Conservation (phyloP, 2,329 filamentous ascomycete genomes). For the Cytospora piceicola region DNA sequence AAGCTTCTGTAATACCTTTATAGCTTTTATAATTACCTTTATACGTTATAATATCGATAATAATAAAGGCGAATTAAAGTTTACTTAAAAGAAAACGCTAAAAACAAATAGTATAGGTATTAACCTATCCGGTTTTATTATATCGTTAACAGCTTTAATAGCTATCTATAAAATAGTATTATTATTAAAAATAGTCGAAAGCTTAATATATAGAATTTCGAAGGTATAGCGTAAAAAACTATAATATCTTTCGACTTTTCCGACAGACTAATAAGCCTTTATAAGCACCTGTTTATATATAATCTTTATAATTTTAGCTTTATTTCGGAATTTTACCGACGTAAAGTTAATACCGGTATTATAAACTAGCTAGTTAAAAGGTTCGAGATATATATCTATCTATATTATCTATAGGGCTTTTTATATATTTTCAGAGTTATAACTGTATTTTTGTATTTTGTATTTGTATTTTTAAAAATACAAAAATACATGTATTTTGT, state of each 20-base stretch:
- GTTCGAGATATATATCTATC: neutral
- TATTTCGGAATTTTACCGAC: neutral
- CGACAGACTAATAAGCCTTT: conserved; percentile 7
- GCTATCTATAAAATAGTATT: neutral
- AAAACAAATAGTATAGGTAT: too few species aligned
- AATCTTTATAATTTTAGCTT: neutral
- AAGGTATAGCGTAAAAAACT: neutral
- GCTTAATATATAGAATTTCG: neutral
- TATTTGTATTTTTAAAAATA: too few species aligned
- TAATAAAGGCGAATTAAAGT: too few species aligned
- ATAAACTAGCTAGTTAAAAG: neutral
- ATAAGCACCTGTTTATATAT: conserved; percentile 2
- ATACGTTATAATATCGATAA: too few species aligned
- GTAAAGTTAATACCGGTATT: conserved; percentile 4
- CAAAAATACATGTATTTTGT: too few species aligned
- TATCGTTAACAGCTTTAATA: neutral
- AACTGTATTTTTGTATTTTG: too few species aligned
- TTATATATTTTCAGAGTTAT: too few species aligned
- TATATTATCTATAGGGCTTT: neutral
- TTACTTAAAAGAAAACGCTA: too few species aligned
- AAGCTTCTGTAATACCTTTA: too few species aligned
- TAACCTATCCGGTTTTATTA: too few species aligned
- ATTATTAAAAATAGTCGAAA: neutral
- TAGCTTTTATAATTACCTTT: too few species aligned
- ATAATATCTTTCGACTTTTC: conserved; percentile 6